phyloP scores from a whole-genome alignment of 495 filamentous ascomycete genomes.

The Durotheca rogersii region DNA sequence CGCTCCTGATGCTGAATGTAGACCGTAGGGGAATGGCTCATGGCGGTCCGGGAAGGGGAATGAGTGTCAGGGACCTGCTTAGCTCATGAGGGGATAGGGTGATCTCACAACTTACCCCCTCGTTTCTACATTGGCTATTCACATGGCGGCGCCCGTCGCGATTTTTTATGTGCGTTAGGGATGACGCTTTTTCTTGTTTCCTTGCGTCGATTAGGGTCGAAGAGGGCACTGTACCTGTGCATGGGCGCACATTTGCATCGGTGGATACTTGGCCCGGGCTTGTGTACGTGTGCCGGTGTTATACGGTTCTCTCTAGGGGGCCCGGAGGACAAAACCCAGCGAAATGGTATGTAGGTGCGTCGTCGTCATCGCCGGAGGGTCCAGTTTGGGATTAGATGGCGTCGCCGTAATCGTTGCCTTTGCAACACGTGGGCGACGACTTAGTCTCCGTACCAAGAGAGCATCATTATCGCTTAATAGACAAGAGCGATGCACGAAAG shows the following conservation, averaged over 20 bases:
- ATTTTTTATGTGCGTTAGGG: background rate
- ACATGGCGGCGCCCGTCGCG: too few species aligned
- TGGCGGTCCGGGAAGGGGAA: slow-evolving; percentile 48
- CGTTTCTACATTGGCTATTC: background rate
- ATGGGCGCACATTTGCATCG: slow-evolving; percentile 24
- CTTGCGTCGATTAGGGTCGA: background rate
- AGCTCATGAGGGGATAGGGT: slow-evolving; percentile 54
- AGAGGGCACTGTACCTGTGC: slow-evolving; percentile 4
- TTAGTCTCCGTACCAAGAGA: too few species aligned
- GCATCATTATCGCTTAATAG: too few species aligned
- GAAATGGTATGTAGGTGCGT: background rate
- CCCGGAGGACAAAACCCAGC: background rate
- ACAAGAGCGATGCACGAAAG: too few species aligned
- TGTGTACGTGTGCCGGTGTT: slow-evolving; percentile 4
- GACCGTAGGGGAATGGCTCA: slow-evolving; percentile 53
- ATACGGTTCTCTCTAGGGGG: background rate
- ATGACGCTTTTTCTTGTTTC: background rate
- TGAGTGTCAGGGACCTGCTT: slow-evolving; percentile 80
- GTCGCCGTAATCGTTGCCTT: too few species aligned
- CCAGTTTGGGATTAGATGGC: too few species aligned
- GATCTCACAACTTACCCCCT: background rate
- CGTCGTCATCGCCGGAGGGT: too few species aligned
- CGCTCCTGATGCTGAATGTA: slow-evolving; percentile 75
- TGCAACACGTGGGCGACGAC: too few species aligned
- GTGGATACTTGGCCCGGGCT: slow-evolving; percentile 9